Percentiles rank a stretch among this genome's conserved stretches.
These are phyloP conservation scores for Aspergillus puulaauensis DNA, from an alignment of 2,329 filamentous ascomycete genomes.

Conservation along the genomic window DNA sequence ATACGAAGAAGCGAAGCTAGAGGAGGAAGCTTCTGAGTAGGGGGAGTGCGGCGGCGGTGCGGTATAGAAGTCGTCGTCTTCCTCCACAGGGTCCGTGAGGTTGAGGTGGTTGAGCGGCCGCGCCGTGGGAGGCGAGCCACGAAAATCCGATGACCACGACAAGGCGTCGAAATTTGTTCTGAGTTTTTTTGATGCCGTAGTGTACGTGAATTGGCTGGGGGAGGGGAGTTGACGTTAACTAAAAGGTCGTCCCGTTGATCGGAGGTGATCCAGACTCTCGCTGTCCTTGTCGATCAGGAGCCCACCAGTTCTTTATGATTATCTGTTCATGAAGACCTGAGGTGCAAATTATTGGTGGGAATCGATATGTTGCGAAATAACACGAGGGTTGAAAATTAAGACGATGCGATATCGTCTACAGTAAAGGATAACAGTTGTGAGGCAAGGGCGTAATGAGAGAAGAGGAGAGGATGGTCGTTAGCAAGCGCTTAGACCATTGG, in stretches of 20 bases:
- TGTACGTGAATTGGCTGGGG: not conserved
- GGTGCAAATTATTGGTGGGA: not conserved
- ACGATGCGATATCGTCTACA: not conserved
- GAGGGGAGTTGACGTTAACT: constrained; percentile 3
- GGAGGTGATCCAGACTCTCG: constrained; percentile 16
- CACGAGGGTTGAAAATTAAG: not conserved
- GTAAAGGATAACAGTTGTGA: constrained; percentile 2
- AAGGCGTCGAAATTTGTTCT: constrained; percentile 27
- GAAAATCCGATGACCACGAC: constrained; percentile 29
- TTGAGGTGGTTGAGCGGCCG: constrained; percentile 30
- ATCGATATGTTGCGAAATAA: not conserved
- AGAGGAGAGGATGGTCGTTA: constrained; percentile 14
- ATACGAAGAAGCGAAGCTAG: constrained; percentile 52
- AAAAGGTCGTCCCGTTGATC: constrained; percentile 12
- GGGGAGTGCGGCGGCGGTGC: constrained; percentile 41
- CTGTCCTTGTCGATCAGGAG: constrained; percentile 19
- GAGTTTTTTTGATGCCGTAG: constrained; percentile 2
- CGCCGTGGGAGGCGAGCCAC: constrained; percentile 46
- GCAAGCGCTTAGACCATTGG: constrained; percentile 19
- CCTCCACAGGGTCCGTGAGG: constrained; percentile 41
- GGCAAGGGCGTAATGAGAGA: constrained; percentile 14
- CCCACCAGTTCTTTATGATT: constrained; percentile 9
- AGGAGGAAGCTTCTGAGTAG: constrained; percentile 43
- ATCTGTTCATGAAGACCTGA: constrained; percentile 5
- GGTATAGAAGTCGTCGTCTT: constrained; percentile 39